Conservation (phyloP, 2,329 filamentous ascomycete genomes). For the Verticillium tricorpus region DNA sequence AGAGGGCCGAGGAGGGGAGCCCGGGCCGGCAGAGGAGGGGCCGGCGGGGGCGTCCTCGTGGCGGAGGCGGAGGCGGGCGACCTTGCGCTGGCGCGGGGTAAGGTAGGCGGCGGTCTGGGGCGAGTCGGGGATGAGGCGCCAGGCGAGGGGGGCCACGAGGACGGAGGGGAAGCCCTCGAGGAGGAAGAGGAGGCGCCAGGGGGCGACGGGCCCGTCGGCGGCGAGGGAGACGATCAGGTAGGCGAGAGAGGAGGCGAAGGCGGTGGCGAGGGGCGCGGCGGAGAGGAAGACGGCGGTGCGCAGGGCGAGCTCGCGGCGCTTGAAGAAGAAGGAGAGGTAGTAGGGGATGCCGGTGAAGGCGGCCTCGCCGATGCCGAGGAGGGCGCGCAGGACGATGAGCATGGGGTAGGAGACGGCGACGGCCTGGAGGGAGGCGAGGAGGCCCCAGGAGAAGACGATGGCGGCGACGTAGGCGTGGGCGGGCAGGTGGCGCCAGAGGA, state of each 20-base stretch:
- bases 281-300: conserved; percentile 81
- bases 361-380: conserved; percentile 61
- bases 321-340: conserved; percentile 62
- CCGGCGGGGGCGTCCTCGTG: conserved; percentile 32
- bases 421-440: conserved; percentile 70
- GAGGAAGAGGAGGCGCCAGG: conserved; percentile 83
- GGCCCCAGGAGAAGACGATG: conserved; percentile 74
- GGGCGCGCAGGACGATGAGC: conserved; percentile 48
- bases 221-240: conserved; percentile 72
- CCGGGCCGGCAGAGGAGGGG: too few species aligned
- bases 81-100: conserved; percentile 57
- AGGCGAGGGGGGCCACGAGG: conserved; percentile 68
- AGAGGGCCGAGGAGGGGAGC: background rate
- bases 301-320: conserved; percentile 70
- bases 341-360: conserved; percentile 61
- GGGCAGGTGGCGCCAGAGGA: conserved; percentile 56
- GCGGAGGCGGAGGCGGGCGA: conserved; percentile 66
- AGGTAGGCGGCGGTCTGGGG: conserved; percentile 64
- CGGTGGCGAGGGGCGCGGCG: conserved; percentile 76
- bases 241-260: conserved; percentile 75
- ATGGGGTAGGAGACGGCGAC: conserved; percentile 59
- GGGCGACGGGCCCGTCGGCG: conserved; percentile 61
- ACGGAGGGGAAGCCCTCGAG: conserved; percentile 82
- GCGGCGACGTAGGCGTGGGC: conserved; percentile 54
- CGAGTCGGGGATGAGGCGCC: conserved; percentile 70